Evolutionary conservation across 192 early-diverging fungal species (phyloP).

Genomic region (Dimargaris cristalligena): DNA sequence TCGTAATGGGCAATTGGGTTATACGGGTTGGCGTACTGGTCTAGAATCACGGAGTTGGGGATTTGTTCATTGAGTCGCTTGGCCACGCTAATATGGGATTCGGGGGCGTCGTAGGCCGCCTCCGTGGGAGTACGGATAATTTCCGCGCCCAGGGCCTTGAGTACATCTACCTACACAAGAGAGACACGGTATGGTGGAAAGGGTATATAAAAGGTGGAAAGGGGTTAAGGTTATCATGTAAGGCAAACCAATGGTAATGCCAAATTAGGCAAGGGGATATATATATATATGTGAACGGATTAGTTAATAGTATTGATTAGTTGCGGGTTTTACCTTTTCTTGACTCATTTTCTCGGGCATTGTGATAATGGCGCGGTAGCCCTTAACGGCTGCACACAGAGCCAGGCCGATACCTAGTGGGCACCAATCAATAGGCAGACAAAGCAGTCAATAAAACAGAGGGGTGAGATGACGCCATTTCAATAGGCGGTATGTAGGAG

Average conservation of each 20-base stretch:
- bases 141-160: constrained; percentile 94
- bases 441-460: not conserved
- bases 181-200: not conserved
- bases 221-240: not conserved
- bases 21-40: constrained; percentile 94
- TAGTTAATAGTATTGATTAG: too few relatives aligned
- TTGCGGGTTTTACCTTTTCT: constrained; percentile 50
- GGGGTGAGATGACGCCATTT: not conserved
- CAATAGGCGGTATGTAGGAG: too few relatives aligned
- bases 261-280: too few relatives aligned
- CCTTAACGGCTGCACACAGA: constrained; percentile 93
- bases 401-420: constrained; percentile 83
- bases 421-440: not conserved
- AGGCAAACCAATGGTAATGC: too few relatives aligned
- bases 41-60: constrained; percentile 87
- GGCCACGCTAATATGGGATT: constrained; percentile 97
- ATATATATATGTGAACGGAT: too few relatives aligned
- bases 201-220: not conserved
- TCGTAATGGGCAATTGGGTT: constrained; percentile 98
- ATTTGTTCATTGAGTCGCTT: constrained; percentile 87
- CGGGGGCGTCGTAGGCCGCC: constrained; percentile 96
- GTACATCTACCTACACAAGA: constrained; percentile 86
- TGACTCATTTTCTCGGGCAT: constrained; percentile 99
- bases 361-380: constrained; percentile 95
- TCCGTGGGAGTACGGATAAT: constrained; percentile 98